These are phyloP conservation scores for Pseudozyma sp. DNA, from an alignment of 1,284 basidiomycete genomes.

Conservation along the genomic window DNA sequence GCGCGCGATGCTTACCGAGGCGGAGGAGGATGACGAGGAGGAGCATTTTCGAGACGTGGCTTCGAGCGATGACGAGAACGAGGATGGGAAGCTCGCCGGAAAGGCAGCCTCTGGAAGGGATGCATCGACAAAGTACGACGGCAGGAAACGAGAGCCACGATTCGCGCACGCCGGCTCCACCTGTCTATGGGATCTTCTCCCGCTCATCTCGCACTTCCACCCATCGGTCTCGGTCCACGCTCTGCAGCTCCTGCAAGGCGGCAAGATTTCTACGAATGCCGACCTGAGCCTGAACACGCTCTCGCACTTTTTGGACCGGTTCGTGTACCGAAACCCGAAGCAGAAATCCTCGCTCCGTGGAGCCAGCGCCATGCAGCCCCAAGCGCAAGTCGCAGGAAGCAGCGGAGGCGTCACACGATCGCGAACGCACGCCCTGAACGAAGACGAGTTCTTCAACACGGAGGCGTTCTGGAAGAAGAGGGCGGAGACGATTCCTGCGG, in stretches of 20 bases:
- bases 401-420: constrained; percentile 77
- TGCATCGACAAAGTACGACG: constrained; percentile 53
- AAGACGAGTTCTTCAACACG: constrained; percentile 78
- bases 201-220: constrained; percentile 87
- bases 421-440: constrained; percentile 73
- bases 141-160: constrained; percentile 85
- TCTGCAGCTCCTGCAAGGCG: constrained; percentile 82
- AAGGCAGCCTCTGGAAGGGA: constrained; percentile 22
- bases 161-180: constrained; percentile 84
- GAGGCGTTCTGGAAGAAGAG: constrained; percentile 81
- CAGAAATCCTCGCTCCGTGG: constrained; percentile 81
- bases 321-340: constrained; percentile 96
- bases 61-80: constrained; percentile 58
- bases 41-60: constrained; percentile 72
- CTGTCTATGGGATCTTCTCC: constrained; percentile 63
- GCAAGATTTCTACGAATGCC: constrained; percentile 79
- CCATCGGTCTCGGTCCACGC: constrained; percentile 90
- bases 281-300: constrained; percentile 94
- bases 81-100: constrained; percentile 22
- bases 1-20: constrained; percentile 75
- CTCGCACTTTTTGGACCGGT: constrained; percentile 87
- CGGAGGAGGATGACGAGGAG: constrained; percentile 71
- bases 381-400: constrained; percentile 71
- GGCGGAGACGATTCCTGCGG: constrained; percentile 82
- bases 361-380: constrained; percentile 87